Percentiles rank a stretch among this genome's conserved stretches.
phyloP scores from a whole-genome alignment of 2,329 filamentous ascomycete species.

The Chalaropsis thielavioides region DNA sequence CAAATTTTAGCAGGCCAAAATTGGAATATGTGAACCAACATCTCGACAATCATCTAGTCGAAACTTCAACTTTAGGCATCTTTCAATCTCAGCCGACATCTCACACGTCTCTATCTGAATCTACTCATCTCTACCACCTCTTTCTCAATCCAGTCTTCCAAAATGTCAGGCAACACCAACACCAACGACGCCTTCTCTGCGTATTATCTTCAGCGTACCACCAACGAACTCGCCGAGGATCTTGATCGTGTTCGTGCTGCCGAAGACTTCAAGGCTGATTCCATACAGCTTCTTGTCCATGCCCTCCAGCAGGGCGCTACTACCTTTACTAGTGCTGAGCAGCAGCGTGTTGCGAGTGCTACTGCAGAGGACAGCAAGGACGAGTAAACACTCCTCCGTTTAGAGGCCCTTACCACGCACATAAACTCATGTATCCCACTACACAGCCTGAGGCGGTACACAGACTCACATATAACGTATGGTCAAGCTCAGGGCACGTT shows the following conservation, averaged over 20 bases:
- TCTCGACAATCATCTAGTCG: too few relatives aligned
- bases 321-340: constrained; percentile 41
- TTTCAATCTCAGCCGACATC: neutral
- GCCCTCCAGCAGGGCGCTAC: constrained; percentile 53
- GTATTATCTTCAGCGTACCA: constrained; percentile 55
- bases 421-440: neutral
- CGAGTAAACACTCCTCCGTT: neutral
- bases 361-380: neutral
- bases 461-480: too few relatives aligned
- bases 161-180: constrained; percentile 1
- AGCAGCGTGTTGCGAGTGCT: constrained; percentile 21
- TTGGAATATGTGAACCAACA: too few relatives aligned
- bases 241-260: constrained; percentile 54
- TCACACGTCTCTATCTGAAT: neutral
- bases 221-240: constrained; percentile 58
- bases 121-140: neutral
- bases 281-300: constrained; percentile 49
- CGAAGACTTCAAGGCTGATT: constrained; percentile 54
- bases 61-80: too few relatives aligned
- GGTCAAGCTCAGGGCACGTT: too few relatives aligned
- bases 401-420: neutral
- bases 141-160: neutral
- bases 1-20: neutral
- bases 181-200: constrained; percentile 36
- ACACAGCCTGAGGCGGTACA: neutral